A percentile compares a stretch with the other conserved stretches of the same genome.
These are phyloP conservation scores for Apiospora marii DNA, from an alignment of 2,329 filamentous ascomycete species.

Conservation along the genomic window DNA sequence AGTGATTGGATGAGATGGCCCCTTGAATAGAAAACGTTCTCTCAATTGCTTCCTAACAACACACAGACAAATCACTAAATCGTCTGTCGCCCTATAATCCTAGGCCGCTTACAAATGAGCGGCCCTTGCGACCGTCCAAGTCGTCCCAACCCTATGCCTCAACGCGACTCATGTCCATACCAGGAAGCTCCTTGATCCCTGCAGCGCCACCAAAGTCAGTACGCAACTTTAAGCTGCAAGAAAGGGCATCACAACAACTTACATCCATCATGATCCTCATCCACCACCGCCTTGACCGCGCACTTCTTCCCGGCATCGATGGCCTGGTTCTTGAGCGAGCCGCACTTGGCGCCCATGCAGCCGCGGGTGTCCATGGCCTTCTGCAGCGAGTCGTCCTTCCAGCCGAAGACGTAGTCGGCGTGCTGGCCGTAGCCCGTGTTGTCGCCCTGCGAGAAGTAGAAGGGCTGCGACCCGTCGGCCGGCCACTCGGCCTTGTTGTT, in stretches of 20 bases:
- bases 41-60: too few species aligned
- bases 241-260: background rate
- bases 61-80: background rate
- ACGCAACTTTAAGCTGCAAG: background rate
- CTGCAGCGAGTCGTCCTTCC: slow-evolving; percentile 29
- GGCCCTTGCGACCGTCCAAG: background rate
- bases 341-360: slow-evolving; percentile 27
- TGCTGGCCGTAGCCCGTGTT: slow-evolving; percentile 30
- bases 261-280: slow-evolving; percentile 35
- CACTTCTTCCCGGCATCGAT: slow-evolving; percentile 28
- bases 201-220: background rate
- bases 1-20: too few species aligned
- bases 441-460: slow-evolving; percentile 40
- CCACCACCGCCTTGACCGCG: slow-evolving; percentile 30
- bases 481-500: slow-evolving; percentile 40
- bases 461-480: slow-evolving; percentile 42
- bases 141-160: background rate
- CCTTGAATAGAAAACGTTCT: too few species aligned
- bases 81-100: too few species aligned
- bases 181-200: slow-evolving; percentile 14
- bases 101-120: too few species aligned
- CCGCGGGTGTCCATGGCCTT: slow-evolving; percentile 26
- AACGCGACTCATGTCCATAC: background rate
- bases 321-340: slow-evolving; percentile 26
- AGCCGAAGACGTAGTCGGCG: slow-evolving; percentile 30